Percentiles rank a stretch among this genome's conserved stretches.
These are phyloP conservation scores for Elongisporangium anandrum DNA, from an alignment of 352 stramenopile species.

Conservation along the genomic window DNA sequence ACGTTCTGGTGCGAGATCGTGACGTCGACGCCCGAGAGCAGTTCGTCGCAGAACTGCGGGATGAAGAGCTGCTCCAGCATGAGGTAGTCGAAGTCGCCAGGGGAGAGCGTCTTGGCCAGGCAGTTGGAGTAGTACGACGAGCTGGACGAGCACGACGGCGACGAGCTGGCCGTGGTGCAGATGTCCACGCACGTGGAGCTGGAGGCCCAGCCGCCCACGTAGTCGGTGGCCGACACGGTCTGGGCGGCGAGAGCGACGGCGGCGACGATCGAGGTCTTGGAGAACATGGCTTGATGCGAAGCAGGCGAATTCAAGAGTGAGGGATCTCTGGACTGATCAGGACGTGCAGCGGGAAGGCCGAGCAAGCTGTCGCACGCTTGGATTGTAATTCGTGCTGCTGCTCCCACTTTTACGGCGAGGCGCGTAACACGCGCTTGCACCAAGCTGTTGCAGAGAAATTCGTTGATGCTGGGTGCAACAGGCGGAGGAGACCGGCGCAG, in stretches of 20 bases:
- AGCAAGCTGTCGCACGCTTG: not conserved
- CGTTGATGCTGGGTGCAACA: not conserved
- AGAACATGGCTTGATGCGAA: not conserved
- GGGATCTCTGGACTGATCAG: not conserved
- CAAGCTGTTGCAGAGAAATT: not conserved
- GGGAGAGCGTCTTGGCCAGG: constrained; percentile 27
- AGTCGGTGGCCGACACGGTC: constrained; percentile 20
- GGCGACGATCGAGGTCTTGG: not conserved
- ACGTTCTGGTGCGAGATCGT: constrained; percentile 52
- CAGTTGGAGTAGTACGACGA: constrained; percentile 29
- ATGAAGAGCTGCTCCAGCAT: constrained; percentile 52
- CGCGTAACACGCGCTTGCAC: too few species aligned
- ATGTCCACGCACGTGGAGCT: constrained; percentile 40
- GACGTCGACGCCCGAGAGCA: constrained; percentile 39
- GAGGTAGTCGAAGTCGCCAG: constrained; percentile 49
- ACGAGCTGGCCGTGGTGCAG: constrained; percentile 14
- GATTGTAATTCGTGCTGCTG: not conserved
- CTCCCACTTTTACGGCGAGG: not conserved
- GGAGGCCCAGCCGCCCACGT: constrained; percentile 34
- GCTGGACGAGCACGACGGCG: constrained; percentile 22
- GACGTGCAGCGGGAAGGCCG: too few species aligned
- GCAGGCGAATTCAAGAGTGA: not conserved
- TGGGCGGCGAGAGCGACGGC: not conserved
- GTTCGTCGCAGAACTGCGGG: constrained; percentile 50
- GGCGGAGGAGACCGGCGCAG: too few species aligned